Conservation (phyloP, 176 grass and related monocot genomes). For the Carex littledalei region DNA sequence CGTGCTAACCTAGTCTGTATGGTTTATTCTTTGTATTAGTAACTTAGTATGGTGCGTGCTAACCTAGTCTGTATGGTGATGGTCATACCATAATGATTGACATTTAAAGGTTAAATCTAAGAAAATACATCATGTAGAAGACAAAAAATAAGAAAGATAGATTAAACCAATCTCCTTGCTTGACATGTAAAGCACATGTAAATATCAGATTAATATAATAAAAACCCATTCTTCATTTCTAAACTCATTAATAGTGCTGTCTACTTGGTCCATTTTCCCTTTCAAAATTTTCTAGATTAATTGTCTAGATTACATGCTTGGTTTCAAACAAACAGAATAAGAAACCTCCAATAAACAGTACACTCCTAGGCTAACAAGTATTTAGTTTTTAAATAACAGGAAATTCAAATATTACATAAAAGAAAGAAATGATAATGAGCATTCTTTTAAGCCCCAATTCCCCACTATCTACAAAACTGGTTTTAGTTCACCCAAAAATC, state of each 20-base stretch:
- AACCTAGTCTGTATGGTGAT: no score
- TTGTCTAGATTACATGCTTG: background rate
- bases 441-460: background rate
- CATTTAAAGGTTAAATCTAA: no score
- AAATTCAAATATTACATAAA: background rate
- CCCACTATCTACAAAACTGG: conserved; percentile 41
- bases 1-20: no score
- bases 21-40: no score
- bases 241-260: background rate
- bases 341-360: background rate
- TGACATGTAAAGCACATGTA: no score
- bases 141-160: no score
- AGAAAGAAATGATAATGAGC: no score
- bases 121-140: no score
- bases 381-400: background rate
- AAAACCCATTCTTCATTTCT: background rate
- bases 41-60: no score
- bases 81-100: no score
- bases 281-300: background rate
- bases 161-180: no score
- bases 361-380: background rate
- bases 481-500: conserved; percentile 14
- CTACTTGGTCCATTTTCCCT: background rate
- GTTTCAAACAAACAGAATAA: background rate
- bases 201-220: background rate